Conservation (phyloP, 768 basidiomycete species). For the Tulasnella sp. region DNA sequence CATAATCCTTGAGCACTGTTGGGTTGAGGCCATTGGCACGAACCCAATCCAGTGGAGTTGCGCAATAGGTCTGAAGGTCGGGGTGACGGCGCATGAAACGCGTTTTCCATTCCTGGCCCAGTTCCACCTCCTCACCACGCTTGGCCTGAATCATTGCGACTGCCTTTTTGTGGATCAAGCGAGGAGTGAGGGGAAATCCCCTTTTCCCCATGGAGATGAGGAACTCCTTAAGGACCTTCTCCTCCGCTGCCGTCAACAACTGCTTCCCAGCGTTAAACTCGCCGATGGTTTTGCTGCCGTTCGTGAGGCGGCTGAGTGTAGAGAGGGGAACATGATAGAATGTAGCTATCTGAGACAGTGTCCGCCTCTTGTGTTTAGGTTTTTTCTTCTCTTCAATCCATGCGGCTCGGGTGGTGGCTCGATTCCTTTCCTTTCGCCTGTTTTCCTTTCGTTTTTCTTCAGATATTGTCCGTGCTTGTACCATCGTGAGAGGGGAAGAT, state of each 20-base stretch:
- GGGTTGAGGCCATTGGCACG: conserved; percentile 21
- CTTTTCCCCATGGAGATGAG: not conserved
- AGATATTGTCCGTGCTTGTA: no score
- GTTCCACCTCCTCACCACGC: not conserved
- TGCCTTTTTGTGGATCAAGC: not conserved
- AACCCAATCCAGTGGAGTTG: conserved; percentile 15
- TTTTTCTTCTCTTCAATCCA: no score
- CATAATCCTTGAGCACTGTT: conserved; percentile 10
- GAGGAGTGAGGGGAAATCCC: not conserved
- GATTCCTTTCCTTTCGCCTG: no score
- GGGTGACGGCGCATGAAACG: conserved; percentile 26
- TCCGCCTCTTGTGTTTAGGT: no score
- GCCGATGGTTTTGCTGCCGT: not conserved
- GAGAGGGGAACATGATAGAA: not conserved
- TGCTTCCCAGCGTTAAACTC: conserved; percentile 16
- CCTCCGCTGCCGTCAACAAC: not conserved
- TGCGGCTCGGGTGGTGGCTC: no score
- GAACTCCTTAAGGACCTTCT: not conserved
- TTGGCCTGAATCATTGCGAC: not conserved
- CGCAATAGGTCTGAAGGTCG: conserved; percentile 9
- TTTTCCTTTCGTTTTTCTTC: no score
- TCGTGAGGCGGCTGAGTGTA: not conserved
- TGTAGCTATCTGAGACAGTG: not conserved
- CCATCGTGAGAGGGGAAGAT: no score
- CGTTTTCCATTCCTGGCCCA: conserved; percentile 22